These are phyloP conservation scores for Heterotrichella gracilis DNA, from an alignment of 352 stramenopile species.

Conservation along the genomic window DNA sequence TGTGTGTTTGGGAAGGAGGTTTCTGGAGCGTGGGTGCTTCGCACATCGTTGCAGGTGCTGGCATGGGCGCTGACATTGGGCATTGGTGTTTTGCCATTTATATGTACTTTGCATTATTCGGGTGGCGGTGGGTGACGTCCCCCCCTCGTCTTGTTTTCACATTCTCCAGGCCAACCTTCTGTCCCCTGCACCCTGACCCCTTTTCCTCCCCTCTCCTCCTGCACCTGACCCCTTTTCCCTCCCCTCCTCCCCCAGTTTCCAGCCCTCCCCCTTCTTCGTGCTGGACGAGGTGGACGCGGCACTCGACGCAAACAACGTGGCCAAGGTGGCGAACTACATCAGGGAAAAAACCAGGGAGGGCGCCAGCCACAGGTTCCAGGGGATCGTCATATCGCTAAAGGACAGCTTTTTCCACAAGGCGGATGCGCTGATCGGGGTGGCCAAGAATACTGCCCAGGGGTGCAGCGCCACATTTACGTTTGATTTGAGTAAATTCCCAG, in stretches of 20 bases:
- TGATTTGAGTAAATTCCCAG: slow-evolving; percentile 19
- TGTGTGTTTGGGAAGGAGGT: neutral
- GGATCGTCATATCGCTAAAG: slow-evolving; percentile 88
- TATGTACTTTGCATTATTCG: no score
- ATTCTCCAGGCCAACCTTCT: no score
- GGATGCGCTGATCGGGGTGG: slow-evolving; percentile 54
- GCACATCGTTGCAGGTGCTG: neutral
- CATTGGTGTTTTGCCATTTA: no score
- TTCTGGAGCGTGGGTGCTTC: neutral
- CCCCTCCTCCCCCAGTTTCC: slow-evolving; percentile 21
- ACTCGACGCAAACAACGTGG: slow-evolving; percentile 95
- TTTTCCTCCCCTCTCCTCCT: neutral
- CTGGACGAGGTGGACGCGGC: slow-evolving; percentile 98
- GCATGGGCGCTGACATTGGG: no score
- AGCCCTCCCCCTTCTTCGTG: slow-evolving; percentile 77
- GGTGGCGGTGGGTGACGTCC: no score
- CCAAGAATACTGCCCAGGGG: slow-evolving; percentile 16
- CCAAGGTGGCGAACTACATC: slow-evolving; percentile 88
- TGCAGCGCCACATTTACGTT: slow-evolving; percentile 21
- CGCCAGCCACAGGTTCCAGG: slow-evolving; percentile 59
- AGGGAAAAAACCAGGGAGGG: no score
- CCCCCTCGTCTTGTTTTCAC: no score
- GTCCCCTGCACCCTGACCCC: neutral
- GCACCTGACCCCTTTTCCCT: neutral
- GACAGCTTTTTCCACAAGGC: slow-evolving; percentile 78